Evolutionary conservation across 2,329 filamentous ascomycete species (phyloP), one percentile per base, ranked within the genome.

Genomic region (Talaromyces sp.): DNA sequence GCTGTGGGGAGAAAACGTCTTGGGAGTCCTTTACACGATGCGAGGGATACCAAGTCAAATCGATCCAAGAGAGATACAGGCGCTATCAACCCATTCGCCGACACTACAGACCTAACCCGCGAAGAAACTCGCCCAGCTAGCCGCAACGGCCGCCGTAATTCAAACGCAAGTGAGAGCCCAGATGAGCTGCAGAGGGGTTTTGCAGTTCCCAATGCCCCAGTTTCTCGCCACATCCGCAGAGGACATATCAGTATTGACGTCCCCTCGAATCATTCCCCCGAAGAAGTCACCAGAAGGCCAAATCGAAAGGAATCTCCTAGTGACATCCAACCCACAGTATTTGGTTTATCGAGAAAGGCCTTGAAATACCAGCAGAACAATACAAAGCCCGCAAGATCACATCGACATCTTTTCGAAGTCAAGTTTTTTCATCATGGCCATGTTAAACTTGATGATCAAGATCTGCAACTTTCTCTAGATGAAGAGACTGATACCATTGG

Each of bases 101-200:
- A 24, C 19, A 46, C n/a, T 24, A 21, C 41, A 19, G 7, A 46
- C 41, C 19, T 9, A 11, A 19, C 41, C 4, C 21, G 17, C 49
- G 49, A 27, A 21, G 49, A 29, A 29, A 27, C 17, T 52, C 49
- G 27, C 43, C 11, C n/a, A 24, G 43, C 43, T 24, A 24, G n/a
- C 21, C 21, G 10, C 9, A 11, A 19, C 11, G 1, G 19, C 8
- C 57, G 38, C 32, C 64, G 53, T 19, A 14, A 26, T 38, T 60
- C 58, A 19, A 65, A 63, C 26, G 54, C 58, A n/a, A 65, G 68
- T 43, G 75, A 77, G 43, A 78, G 75, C 58, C 67, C 74, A 5
- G 75, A 78, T 67, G 75, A 73, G 59, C 62, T 78, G 2, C 75
- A 78, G 59, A 75, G 74, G 11, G 73, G 67, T 10, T 70, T 65